phyloP scores from a whole-genome alignment of 768 basidiomycete species.

The Tricholoma hemisulphureum region DNA sequence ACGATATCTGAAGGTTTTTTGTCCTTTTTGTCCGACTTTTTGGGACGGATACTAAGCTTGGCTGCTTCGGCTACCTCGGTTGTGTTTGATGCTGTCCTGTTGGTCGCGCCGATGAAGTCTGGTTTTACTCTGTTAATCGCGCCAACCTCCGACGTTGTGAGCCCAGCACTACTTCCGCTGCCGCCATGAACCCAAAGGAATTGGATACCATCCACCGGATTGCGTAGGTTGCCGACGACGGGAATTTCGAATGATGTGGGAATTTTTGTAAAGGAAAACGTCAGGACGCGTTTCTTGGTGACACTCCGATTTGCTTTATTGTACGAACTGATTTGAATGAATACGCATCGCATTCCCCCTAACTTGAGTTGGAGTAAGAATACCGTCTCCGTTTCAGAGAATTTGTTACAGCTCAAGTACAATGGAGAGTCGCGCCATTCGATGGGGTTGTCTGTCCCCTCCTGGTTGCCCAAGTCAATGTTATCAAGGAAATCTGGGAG shows the following conservation, averaged over 20 bases:
- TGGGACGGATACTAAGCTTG: no score
- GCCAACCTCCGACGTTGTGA: neutral
- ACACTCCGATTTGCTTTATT: neutral
- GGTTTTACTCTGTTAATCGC: neutral
- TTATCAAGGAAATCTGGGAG: neutral
- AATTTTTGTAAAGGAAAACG: neutral
- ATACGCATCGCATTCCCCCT: neutral
- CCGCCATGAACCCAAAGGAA: neutral
- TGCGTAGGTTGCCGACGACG: neutral
- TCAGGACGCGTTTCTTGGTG: neutral
- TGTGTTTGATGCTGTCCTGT: no score
- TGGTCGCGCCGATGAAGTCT: no score
- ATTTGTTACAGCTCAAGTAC: neutral
- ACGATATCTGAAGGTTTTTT: neutral
- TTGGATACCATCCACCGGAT: neutral
- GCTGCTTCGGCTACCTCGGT: no score
- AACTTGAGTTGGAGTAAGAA: neutral
- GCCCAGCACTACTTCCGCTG: neutral
- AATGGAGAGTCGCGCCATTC: neutral
- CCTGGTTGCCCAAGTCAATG: neutral
- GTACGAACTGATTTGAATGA: neutral
- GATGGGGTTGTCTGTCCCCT: neutral
- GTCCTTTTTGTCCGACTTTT: no score
- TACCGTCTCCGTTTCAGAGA: neutral
- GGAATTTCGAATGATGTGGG: neutral